These are phyloP conservation scores for Vinca minor DNA, from an alignment of 257 asterid genomes.

Conservation along the genomic window DNA sequence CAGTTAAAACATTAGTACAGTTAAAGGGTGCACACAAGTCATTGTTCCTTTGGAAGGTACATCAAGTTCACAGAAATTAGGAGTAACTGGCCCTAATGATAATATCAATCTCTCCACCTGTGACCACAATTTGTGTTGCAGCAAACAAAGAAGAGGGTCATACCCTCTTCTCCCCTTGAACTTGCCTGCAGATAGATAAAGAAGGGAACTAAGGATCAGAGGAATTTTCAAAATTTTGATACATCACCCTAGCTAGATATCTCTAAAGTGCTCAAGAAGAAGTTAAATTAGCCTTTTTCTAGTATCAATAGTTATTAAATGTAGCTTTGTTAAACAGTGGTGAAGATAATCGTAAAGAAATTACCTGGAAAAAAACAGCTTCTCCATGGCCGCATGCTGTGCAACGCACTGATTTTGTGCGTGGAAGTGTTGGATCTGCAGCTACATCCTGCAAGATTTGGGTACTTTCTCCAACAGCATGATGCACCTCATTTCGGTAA, in stretches of 20 bases:
- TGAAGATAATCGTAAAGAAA: neutral
- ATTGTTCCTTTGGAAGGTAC: neutral
- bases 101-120: constrained; percentile 79
- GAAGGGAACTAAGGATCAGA: neutral
- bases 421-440: constrained; percentile 98
- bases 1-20: neutral
- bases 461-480: constrained; percentile 80
- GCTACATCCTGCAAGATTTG: constrained; percentile 93
- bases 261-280: neutral
- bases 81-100: neutral
- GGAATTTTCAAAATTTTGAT: neutral
- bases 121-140: constrained; percentile 87
- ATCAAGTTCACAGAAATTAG: too few relatives aligned
- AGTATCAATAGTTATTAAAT: too few relatives aligned
- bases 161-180: constrained; percentile 94
- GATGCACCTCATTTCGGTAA: constrained; percentile 79
- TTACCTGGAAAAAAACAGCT: constrained; percentile 97
- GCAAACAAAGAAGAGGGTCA: constrained; percentile 91
- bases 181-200: constrained; percentile 56
- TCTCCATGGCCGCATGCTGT: constrained; percentile 87
- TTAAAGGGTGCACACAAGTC: neutral
- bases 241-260: neutral
- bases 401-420: constrained; percentile 81
- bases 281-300: neutral
- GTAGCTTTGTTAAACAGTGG: neutral